Percentiles rank a stretch among this genome's conserved stretches.
Evolutionary conservation across 1,139 yeast species (phyloP).

Genomic region (Suhomyces coccinellae): DNA sequence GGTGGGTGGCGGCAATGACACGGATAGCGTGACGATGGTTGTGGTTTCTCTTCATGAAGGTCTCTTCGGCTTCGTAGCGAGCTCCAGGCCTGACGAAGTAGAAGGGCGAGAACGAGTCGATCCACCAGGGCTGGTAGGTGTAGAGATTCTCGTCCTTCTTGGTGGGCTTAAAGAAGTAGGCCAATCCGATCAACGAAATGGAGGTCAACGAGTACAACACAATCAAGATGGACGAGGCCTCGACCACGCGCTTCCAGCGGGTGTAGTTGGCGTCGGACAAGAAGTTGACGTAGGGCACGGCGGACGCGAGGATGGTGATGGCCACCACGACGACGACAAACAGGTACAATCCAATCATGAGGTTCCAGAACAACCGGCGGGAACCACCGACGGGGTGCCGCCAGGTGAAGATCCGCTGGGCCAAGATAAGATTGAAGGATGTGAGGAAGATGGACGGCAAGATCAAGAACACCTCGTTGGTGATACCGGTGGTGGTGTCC

Average conservation of each 20-base stretch:
- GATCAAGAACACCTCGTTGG: constrained; percentile 36
- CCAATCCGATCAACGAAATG: constrained; percentile 35
- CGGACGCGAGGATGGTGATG: constrained; percentile 37
- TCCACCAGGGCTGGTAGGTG: constrained; percentile 52
- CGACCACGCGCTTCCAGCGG: constrained; percentile 32
- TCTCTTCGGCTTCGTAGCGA: constrained; percentile 40
- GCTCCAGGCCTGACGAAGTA: constrained; percentile 43
- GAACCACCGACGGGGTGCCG: constrained; percentile 51
- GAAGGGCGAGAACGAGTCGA: constrained; percentile 44
- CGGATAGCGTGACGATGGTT: constrained; percentile 46
- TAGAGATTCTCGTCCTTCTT: constrained; percentile 43
- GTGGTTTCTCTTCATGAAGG: constrained; percentile 45
- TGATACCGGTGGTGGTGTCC: constrained; percentile 29
- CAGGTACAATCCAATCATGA: constrained; percentile 34
- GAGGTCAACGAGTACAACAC: constrained; percentile 39
- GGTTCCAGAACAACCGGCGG: constrained; percentile 35
- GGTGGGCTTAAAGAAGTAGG: constrained; percentile 45
- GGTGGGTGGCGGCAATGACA: constrained; percentile 48
- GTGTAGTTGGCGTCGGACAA: constrained; percentile 24
- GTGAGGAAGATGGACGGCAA: constrained; percentile 36
- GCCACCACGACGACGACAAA: constrained; percentile 33
- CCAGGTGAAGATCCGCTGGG: constrained; percentile 48
- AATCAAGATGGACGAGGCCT: constrained; percentile 33
- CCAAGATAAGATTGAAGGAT: constrained; percentile 40
- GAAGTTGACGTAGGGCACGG: constrained; percentile 35